Evolutionary conservation across 768 basidiomycete genomes (phyloP).

Genomic region (Pulveroboletus sp.): DNA sequence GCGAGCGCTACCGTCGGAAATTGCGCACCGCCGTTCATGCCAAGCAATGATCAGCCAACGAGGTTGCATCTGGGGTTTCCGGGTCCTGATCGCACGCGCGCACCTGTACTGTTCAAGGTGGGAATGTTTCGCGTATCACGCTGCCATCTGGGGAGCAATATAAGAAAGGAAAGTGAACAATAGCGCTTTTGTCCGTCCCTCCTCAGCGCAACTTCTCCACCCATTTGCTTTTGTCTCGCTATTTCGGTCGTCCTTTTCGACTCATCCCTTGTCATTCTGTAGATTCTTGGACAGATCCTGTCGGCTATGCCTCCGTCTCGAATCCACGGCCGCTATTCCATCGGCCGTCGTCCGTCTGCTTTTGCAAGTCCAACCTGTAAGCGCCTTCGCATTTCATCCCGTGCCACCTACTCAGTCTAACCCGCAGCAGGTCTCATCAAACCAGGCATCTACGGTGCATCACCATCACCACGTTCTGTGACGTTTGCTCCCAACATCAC

Average conservation of each 20-base stretch:
- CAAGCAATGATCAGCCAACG: neutral
- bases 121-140: neutral
- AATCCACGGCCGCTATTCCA: conserved; percentile 25
- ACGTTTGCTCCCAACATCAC: conserved; percentile 64
- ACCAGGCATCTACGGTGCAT: conserved; percentile 48
- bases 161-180: conserved; percentile 26
- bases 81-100: conserved; percentile 5
- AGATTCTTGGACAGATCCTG: conserved; percentile 22
- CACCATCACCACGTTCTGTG: conserved; percentile 43
- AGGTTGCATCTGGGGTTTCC: neutral
- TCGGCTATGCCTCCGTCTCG: conserved; percentile 18
- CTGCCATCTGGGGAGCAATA: conserved; percentile 7
- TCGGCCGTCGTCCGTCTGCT: conserved; percentile 39
- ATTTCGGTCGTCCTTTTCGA: conserved; percentile 8
- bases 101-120: neutral
- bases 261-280: neutral
- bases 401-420: neutral
- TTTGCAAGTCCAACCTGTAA: conserved; percentile 27
- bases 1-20: neutral
- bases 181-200: conserved; percentile 19
- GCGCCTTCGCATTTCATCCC: neutral
- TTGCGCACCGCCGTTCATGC: neutral
- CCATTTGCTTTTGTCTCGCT: conserved; percentile 19
- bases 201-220: neutral
- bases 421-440: conserved; percentile 38